A percentile compares a stretch with the other conserved stretches of the same genome.
Evolutionary conservation across 2,329 filamentous ascomycete genomes (phyloP).

Genomic region (Simplicillium aogashimaense): DNA sequence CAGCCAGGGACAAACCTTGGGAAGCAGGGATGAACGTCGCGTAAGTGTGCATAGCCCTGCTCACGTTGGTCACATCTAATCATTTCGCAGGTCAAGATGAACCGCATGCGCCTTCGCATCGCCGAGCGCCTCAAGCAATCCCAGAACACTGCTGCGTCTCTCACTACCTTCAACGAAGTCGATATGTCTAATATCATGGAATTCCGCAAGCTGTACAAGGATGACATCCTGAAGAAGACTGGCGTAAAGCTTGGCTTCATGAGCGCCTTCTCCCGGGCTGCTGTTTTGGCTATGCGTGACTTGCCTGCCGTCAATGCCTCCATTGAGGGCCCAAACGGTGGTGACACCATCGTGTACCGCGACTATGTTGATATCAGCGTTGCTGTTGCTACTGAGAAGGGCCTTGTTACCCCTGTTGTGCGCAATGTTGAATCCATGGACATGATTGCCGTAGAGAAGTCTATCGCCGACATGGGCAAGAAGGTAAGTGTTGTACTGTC

Average conservation of each 20-base stretch:
- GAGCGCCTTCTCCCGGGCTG: conserved; percentile 91
- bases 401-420: conserved; percentile 91
- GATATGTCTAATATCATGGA: conserved; percentile 98
- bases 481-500: conserved; percentile 52
- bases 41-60: conserved; percentile 44
- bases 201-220: conserved; percentile 95
- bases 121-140: conserved; percentile 98
- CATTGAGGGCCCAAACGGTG: conserved; percentile 89
- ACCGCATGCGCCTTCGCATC: conserved; percentile 96
- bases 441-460: conserved; percentile 77
- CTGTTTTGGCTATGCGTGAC: conserved; percentile 85
- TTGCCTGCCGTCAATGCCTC: conserved; percentile 93
- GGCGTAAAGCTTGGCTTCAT: conserved; percentile 99
- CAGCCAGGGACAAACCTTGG: conserved; percentile 32
- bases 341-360: conserved; percentile 95
- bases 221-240: conserved; percentile 89
- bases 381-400: conserved; percentile 94
- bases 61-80: neutral
- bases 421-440: conserved; percentile 87
- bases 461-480: conserved; percentile 89
- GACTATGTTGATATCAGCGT: conserved; percentile 98
- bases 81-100: conserved; percentile 82
- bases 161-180: conserved; percentile 98
- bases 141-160: conserved; percentile 92
- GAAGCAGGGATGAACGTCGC: conserved; percentile 77